Base-by-base conservation (phyloP, 164 flowering plant species). In the Sedum album region DNA sequence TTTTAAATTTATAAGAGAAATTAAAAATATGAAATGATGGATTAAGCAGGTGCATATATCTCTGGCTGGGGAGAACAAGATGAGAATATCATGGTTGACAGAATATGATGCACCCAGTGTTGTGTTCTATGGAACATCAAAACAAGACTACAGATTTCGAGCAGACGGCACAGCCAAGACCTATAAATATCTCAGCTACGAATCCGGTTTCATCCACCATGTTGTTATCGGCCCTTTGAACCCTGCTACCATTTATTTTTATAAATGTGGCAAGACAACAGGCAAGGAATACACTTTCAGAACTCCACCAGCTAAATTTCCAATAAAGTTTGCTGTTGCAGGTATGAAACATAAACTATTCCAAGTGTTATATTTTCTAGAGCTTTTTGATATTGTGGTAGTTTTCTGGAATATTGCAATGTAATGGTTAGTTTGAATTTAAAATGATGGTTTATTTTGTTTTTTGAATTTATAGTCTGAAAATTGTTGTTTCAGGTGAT, bases 401-500 rank as follows among this genome's bases (percentile, higher is more conserved):
- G n/a, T n/a, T n/a, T n/a, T n/a, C n/a, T n/a, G n/a, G n/a, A n/a
- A n/a, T n/a, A n/a, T n/a, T n/a, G n/a, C n/a, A n/a, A n/a, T n/a
- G n/a, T n/a, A n/a, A n/a, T n/a, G n/a, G n/a, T n/a, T n/a, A n/a
- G n/a, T n/a, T n/a, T n/a, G n/a, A n/a, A n/a, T n/a, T n/a, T n/a
- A n/a, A n/a, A n/a, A n/a, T n/a, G n/a, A n/a, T n/a, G n/a, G n/a
- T n/a, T n/a, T n/a, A n/a, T n/a, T n/a, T n/a, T n/a, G n/a, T n/a
- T n/a, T n/a, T n/a, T n/a, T n/a, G n/a, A n/a, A n/a, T n/a, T n/a
- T n/a, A n/a, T n/a, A n/a, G n/a, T n/a, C n/a, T n/a, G n/a, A n/a
- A n/a, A n/a, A n/a, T n/a, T n/a, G n/a, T n/a, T n/a, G n/a, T 66
- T 67, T 71, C 73, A 85, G 97, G 93, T 36, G 97, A 91, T 71